A percentile compares a stretch with the other conserved stretches of the same genome.
These are phyloP conservation scores for Rhodotorula toruloides DNA, from an alignment of 768 basidiomycete species.

Conservation along the genomic window DNA sequence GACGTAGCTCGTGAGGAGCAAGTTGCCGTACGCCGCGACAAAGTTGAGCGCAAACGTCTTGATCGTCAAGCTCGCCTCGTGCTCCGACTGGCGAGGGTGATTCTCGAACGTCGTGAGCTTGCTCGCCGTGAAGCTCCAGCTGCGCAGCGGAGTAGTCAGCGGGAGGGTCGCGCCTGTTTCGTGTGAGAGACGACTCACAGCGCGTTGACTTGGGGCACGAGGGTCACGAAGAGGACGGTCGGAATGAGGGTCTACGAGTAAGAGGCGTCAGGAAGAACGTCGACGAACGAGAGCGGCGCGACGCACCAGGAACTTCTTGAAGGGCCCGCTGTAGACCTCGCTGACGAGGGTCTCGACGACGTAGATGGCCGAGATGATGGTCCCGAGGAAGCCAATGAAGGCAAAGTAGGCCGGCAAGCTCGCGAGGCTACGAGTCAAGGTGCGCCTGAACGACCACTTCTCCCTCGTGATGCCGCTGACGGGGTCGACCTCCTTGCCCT, in stretches of 20 bases:
- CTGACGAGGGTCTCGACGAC: slow-evolving; percentile 63
- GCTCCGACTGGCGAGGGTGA: slow-evolving; percentile 67
- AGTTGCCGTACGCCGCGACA: slow-evolving; percentile 75
- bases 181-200: slow-evolving; percentile 55
- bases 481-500: slow-evolving; percentile 41
- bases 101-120: slow-evolving; percentile 85
- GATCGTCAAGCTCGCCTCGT: slow-evolving; percentile 72
- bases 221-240: slow-evolving; percentile 70
- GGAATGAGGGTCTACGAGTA: slow-evolving; percentile 65
- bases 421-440: slow-evolving; percentile 55
- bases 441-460: slow-evolving; percentile 63
- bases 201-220: slow-evolving; percentile 73
- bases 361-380: slow-evolving; percentile 67
- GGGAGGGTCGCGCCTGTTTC: too few species aligned
- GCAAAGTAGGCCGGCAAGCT: slow-evolving; percentile 52
- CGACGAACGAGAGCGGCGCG: neutral
- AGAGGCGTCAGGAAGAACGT: neutral
- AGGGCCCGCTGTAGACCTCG: slow-evolving; percentile 80
- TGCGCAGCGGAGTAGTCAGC: neutral
- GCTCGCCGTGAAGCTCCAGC: slow-evolving; percentile 53
- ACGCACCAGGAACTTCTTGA: slow-evolving; percentile 69
- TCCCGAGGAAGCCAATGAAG: slow-evolving; percentile 65
- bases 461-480: slow-evolving; percentile 39
- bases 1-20: slow-evolving; percentile 89
- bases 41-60: slow-evolving; percentile 86